These are phyloP conservation scores for Amanita inopinata DNA, from an alignment of 768 basidiomycete species.

Conservation along the genomic window DNA sequence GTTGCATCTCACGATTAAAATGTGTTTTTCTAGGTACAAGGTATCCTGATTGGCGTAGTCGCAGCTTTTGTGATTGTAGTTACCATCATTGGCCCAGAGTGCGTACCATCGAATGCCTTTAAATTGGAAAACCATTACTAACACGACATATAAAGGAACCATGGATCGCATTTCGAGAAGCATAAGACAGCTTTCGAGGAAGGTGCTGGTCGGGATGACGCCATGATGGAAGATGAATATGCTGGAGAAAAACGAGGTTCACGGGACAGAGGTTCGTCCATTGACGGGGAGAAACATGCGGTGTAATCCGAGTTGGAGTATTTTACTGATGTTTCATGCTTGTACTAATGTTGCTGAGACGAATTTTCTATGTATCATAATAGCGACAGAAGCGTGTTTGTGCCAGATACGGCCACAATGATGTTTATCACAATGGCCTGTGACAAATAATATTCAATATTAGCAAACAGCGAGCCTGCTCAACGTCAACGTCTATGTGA, in stretches of 20 bases:
- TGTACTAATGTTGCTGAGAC: too few relatives aligned
- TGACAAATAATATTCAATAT: too few relatives aligned
- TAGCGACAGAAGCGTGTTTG: too few relatives aligned
- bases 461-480: too few relatives aligned
- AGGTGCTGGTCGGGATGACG: slow-evolving; percentile 47
- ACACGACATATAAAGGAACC: slow-evolving; percentile 36
- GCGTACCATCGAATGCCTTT: slow-evolving; percentile 18
- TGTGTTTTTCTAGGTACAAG: slow-evolving; percentile 61
- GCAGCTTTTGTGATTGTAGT: slow-evolving; percentile 68
- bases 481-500: too few relatives aligned
- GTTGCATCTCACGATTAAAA: too few relatives aligned
- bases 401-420: too few relatives aligned
- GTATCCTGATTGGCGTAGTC: slow-evolving; percentile 80
- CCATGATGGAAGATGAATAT: slow-evolving; percentile 19
- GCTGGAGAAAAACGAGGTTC: background rate
- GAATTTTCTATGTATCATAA: too few relatives aligned
- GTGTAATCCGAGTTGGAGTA: background rate
- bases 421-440: too few relatives aligned
- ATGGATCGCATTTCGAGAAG: slow-evolving; percentile 77
- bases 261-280: background rate
- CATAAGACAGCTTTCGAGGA: slow-evolving; percentile 72
- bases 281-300: background rate
- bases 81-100: slow-evolving; percentile 72
- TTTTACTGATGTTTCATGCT: too few relatives aligned
- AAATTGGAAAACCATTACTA: background rate